These are phyloP conservation scores for Ogataea trehaloabstinens DNA, from an alignment of 805 yeast species.

Conservation along the genomic window DNA sequence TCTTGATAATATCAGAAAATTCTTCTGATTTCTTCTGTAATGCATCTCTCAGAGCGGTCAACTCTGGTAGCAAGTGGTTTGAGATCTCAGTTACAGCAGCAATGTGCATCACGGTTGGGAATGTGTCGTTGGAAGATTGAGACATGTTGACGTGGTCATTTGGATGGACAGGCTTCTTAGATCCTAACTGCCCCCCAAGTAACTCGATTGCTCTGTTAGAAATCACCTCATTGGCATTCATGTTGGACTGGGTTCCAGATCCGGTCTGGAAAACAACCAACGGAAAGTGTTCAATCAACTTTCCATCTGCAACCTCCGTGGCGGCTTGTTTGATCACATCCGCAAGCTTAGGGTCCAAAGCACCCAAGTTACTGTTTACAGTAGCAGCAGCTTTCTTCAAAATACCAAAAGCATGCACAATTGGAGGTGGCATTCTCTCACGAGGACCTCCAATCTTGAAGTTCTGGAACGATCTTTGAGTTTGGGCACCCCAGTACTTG, in stretches of 20 bases:
- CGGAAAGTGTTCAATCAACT: slow-evolving; percentile 92
- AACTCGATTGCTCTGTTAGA: slow-evolving; percentile 97
- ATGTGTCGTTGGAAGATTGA: slow-evolving; percentile 97
- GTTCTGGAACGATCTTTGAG: slow-evolving; percentile 89
- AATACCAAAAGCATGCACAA: slow-evolving; percentile 88
- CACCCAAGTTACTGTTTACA: slow-evolving; percentile 80
- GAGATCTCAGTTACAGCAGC: slow-evolving; percentile 93
- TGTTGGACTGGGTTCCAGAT: slow-evolving; percentile 97
- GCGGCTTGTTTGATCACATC: slow-evolving; percentile 90
- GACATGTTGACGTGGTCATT: slow-evolving; percentile 98
- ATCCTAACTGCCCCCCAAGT: slow-evolving; percentile 88
- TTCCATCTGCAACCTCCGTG: slow-evolving; percentile 90
- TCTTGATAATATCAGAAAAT: slow-evolving; percentile 87
- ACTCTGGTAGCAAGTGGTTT: slow-evolving; percentile 72
- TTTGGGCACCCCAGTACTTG: slow-evolving; percentile 98
- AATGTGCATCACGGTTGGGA: slow-evolving; percentile 99
- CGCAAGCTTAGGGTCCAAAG: slow-evolving; percentile 79
- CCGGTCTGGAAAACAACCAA: slow-evolving; percentile 99
- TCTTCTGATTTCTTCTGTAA: slow-evolving; percentile 75
- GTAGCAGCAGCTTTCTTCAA: slow-evolving; percentile 93
- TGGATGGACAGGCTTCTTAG: slow-evolving; percentile 94
- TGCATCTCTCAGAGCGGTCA: slow-evolving; percentile 74
- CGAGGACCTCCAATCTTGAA: slow-evolving; percentile 93
- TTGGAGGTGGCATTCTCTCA: slow-evolving; percentile 89
- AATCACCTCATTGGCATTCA: slow-evolving; percentile 99